phyloP scores from a whole-genome alignment of 2,329 filamentous ascomycete genomes.

The Nigrospora osmanthi region DNA sequence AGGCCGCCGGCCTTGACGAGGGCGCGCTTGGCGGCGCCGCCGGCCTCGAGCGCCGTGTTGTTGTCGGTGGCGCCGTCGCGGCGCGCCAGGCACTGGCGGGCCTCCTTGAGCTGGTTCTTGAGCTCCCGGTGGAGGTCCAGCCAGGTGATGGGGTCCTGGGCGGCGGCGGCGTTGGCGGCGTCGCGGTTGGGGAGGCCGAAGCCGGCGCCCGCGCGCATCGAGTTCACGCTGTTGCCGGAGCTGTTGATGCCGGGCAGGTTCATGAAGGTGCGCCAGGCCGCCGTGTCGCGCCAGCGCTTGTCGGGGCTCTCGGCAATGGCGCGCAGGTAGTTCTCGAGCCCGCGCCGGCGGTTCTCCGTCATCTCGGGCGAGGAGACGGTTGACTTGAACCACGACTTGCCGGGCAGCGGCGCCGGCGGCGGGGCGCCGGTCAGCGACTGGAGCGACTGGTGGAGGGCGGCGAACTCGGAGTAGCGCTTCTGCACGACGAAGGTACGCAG shows the following conservation, averaged over 20 bases:
- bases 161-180: conserved; percentile 30
- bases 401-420: conserved; percentile 61
- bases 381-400: conserved; percentile 70
- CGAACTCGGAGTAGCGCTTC: conserved; percentile 80
- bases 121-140: conserved; percentile 68
- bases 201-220: conserved; percentile 36
- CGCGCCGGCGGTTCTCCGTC: conserved; percentile 60
- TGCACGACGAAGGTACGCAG: conserved; percentile 67
- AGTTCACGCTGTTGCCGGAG: conserved; percentile 38
- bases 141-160: conserved; percentile 62
- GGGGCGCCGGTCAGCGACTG: conserved; percentile 49
- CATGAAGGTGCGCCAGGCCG: conserved; percentile 66
- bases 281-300: conserved; percentile 65
- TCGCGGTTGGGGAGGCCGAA: conserved; percentile 19
- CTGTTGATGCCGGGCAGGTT: conserved; percentile 52
- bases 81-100: conserved; percentile 55
- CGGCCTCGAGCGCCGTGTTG: conserved; percentile 48
- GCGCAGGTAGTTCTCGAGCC: conserved; percentile 64
- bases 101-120: conserved; percentile 63
- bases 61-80: conserved; percentile 53
- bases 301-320: conserved; percentile 68
- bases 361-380: conserved; percentile 63
- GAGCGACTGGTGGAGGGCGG: conserved; percentile 55
- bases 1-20: conserved; percentile 62
- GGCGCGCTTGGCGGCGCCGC: conserved; percentile 66